These are phyloP conservation scores for Patellaria atrata DNA, from an alignment of 495 filamentous ascomycete genomes.

Conservation along the genomic window DNA sequence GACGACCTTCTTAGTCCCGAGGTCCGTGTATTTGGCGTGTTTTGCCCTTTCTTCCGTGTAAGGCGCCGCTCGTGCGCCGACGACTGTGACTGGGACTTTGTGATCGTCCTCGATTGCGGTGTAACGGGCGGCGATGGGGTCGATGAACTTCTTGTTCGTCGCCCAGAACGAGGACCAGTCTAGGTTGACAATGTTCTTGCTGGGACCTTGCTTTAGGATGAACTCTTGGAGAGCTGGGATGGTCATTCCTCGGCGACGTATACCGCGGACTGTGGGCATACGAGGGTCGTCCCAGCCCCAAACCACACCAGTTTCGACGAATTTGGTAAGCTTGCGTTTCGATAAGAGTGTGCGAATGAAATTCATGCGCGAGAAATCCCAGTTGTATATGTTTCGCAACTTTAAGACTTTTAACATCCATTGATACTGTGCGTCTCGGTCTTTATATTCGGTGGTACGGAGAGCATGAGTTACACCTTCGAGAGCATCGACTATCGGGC, in stretches of 20 bases:
- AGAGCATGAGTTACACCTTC: constrained; percentile 94
- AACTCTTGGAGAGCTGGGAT: constrained; percentile 79
- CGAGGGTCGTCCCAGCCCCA: constrained; percentile 91
- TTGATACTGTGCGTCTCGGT: constrained; percentile 92
- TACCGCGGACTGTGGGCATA: constrained; percentile 88
- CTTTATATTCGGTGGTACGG: constrained; percentile 91
- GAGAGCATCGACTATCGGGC: constrained; percentile 76
- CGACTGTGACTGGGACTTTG: constrained; percentile 51
- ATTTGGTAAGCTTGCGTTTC: constrained; percentile 89
- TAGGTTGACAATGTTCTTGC: constrained; percentile 73
- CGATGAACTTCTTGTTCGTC: constrained; percentile 89
- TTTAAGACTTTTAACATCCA: constrained; percentile 85
- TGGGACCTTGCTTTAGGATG: constrained; percentile 84
- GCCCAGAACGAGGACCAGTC: constrained; percentile 92
- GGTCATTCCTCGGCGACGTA: constrained; percentile 80
- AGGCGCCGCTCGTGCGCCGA: constrained; percentile 49
- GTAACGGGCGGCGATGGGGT: constrained; percentile 73
- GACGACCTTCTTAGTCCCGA: constrained; percentile 73
- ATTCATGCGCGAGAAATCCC: constrained; percentile 97
- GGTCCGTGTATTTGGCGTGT: constrained; percentile 72
- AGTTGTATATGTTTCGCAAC: constrained; percentile 80
- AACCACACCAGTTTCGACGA: constrained; percentile 74
- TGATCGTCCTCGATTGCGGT: constrained; percentile 60
- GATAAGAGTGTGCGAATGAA: constrained; percentile 82
- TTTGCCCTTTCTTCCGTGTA: constrained; percentile 61